A percentile compares a stretch with the other conserved stretches of the same genome.
These are phyloP conservation scores for Curvularia hawaiiensis DNA, from an alignment of 2,329 filamentous ascomycete species.

Conservation along the genomic window DNA sequence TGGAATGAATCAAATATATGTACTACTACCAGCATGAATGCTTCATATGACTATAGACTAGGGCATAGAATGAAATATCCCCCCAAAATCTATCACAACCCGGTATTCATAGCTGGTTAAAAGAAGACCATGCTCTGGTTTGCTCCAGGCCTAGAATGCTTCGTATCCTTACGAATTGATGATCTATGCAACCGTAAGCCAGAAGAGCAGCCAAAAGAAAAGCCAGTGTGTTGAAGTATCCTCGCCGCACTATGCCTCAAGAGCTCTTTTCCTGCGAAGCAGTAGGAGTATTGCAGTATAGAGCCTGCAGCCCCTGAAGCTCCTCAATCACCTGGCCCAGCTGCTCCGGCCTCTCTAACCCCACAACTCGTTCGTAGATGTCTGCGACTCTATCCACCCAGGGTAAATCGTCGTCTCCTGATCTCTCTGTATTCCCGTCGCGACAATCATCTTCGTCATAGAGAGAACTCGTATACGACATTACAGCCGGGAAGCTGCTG, in stretches of 20 bases:
- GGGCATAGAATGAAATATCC: background rate
- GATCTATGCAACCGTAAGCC: no score
- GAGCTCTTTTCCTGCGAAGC: background rate
- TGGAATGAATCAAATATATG: background rate
- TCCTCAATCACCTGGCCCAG: slow-evolving; percentile 5
- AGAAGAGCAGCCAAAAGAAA: background rate
- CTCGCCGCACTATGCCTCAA: background rate
- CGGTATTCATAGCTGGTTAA: no score
- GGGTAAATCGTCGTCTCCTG: background rate
- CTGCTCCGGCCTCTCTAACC: background rate
- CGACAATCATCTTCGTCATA: background rate
- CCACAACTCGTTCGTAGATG: slow-evolving; percentile 1
- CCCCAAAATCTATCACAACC: background rate
- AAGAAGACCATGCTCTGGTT: background rate
- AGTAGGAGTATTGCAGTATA: background rate
- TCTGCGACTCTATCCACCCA: background rate
- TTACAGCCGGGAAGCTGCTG: slow-evolving; percentile 1
- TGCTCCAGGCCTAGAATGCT: background rate
- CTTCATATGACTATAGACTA: background rate
- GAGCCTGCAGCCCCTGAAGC: background rate
- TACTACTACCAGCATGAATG: background rate
- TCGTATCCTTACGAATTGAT: background rate
- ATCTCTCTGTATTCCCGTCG: background rate
- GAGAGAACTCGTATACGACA: background rate
- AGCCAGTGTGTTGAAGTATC: background rate